Evolutionary conservation across 106 monocot genomes (phyloP).

Genomic region (Dioscorea dumetorum): DNA sequence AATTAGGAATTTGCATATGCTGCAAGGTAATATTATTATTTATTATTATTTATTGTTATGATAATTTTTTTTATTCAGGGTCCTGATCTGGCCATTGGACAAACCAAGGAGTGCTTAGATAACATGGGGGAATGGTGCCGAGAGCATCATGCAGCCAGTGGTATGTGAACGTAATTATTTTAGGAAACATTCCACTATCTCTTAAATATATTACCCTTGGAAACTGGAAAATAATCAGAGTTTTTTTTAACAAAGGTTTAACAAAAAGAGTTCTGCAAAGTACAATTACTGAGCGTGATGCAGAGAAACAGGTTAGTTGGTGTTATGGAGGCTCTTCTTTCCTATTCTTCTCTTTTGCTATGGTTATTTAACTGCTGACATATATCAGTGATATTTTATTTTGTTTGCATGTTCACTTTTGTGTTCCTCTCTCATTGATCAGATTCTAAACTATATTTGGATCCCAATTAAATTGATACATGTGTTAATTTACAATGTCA

Average conservation of each 20-base stretch:
- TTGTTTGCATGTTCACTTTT: too few species aligned
- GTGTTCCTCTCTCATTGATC: too few species aligned
- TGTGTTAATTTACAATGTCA: too few species aligned
- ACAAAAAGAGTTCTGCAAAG: conserved; percentile 72
- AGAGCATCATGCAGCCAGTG: conserved; percentile 80
- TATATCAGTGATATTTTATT: too few species aligned
- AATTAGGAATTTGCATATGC: too few species aligned
- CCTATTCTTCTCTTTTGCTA: background rate
- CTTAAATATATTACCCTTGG: background rate
- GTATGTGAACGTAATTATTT: conserved; percentile 21
- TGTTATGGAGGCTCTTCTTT: background rate
- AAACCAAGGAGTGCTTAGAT: conserved; percentile 80
- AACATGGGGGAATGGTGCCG: conserved; percentile 94
- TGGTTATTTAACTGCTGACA: background rate
- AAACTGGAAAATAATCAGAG: background rate
- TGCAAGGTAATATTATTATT: too few species aligned
- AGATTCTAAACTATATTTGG: too few species aligned
- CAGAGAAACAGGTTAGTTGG: conserved; percentile 72
- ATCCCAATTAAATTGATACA: too few species aligned
- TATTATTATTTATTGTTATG: too few species aligned
- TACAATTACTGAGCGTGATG: conserved; percentile 59
- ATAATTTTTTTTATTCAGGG: conserved; percentile 38
- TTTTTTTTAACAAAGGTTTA: conserved; percentile 46
- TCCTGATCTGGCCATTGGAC: conserved; percentile 85
- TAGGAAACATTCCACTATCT: background rate